phyloP scores from a whole-genome alignment of 257 asterid species.

The Solanum pimpinellifolium region DNA sequence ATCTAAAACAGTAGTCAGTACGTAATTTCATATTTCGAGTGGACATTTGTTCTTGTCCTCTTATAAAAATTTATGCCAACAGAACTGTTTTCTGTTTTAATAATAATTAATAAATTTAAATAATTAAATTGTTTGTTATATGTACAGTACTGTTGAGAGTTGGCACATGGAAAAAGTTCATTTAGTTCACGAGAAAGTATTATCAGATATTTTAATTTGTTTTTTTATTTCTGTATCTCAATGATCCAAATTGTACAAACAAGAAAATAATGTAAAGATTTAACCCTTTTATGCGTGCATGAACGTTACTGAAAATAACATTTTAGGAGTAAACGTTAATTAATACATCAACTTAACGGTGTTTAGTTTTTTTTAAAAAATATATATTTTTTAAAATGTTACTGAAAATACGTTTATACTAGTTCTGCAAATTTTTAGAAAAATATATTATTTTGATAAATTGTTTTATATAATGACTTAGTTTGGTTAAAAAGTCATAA shows the following conservation, averaged over 20 bases:
- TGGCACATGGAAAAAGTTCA: not conserved
- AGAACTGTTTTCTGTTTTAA: not conserved
- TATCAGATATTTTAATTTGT: not conserved
- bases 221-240: not conserved
- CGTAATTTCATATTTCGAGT: not conserved
- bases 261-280: not conserved
- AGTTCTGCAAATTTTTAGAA: too few species aligned
- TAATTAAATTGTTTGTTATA: not conserved
- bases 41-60: not conserved
- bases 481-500: too few species aligned
- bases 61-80: not conserved
- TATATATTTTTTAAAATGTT: too few species aligned
- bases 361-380: too few species aligned
- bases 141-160: not conserved
- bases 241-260: not conserved
- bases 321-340: too few species aligned
- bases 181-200: not conserved
- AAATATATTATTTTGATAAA: too few species aligned
- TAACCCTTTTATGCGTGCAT: too few species aligned
- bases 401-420: too few species aligned
- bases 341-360: too few species aligned
- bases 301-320: too few species aligned
- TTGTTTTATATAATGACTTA: not conserved
- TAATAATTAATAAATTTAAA: not conserved
- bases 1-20: not conserved